Base-by-base conservation (phyloP, 176 grass and related monocot species). In the Chloris gayana region DNA sequence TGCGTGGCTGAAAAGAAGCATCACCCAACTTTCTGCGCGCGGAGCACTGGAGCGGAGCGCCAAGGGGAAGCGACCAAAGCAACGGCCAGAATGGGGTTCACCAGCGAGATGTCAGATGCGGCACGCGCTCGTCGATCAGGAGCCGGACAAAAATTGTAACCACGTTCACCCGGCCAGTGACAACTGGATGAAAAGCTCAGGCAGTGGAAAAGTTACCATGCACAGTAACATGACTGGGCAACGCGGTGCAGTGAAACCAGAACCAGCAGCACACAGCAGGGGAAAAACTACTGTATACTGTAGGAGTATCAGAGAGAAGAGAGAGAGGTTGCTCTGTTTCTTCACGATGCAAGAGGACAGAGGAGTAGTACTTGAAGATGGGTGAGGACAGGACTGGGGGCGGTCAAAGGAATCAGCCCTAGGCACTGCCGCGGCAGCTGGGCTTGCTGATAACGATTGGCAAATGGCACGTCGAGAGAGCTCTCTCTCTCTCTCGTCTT, bases 121-220 rank as follows among this genome's bases (percentile, higher is more conserved):
- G 41, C 83, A 78, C 41, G 49, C 33, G 64, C 69, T 70, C 41
- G 39, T 77, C 47, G 74, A 12, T 70, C 57, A 64, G 67, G n/a
- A 71, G 67, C 33, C 75, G 75, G 67, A 78, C 56, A 41, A 85
- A 85, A 85, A 71, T 78, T 70, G 74, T 70, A 67, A 53, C 70
- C 25, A 70, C 11, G 29, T 21, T 47, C 47, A 14, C 45, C 22
- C 46, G 0, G 71, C 38, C 73, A 76, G 82, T 77, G 82, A 61
- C 66, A 38, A 77, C 63, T 17, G 73, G 39, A n/a, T n/a, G n/a
- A 70, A 50, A 46, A 15, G 60, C 60, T 63, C 14, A 26, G 46
- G 19, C 5, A 80, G 66, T 25, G 67, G 38, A 25, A 46, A 51
- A 37, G 39, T 45, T 81, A 33, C 38, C 5, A 22, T 35, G 44